Conservation (phyloP, 176 grass and related monocot genomes). For the Themeda triandra region DNA sequence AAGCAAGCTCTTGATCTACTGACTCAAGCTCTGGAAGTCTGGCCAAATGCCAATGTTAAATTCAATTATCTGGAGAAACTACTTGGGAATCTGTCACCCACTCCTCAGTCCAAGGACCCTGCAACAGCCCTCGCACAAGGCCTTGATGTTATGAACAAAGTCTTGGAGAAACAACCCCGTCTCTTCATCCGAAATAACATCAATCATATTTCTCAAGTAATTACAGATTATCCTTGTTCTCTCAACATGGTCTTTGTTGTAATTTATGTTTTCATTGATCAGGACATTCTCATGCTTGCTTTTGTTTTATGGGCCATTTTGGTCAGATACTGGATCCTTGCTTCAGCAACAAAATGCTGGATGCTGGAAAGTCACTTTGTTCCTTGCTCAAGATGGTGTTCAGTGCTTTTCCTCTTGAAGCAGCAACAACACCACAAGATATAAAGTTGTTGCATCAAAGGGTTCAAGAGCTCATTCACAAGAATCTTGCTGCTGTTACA, state of each 20-base stretch:
- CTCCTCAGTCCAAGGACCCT: conserved; percentile 93
- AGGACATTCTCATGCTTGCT: conserved; percentile 17
- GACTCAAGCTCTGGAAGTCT: conserved; percentile 94
- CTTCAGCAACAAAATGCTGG: conserved; percentile 90
- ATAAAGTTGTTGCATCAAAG: conserved; percentile 82
- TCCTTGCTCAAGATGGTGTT: conserved; percentile 98
- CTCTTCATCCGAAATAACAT: conserved; percentile 99
- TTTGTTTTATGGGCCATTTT: conserved; percentile 1
- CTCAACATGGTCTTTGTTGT: conserved; percentile 2
- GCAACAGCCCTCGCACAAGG: conserved; percentile 90
- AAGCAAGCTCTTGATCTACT: conserved; percentile 92
- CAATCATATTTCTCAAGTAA: conserved; percentile 95
- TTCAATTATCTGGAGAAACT: conserved; percentile 99
- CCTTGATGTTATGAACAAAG: conserved; percentile 99
- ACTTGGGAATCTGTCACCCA: conserved; percentile 78
- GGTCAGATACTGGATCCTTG: conserved; percentile 91
- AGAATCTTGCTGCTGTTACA: conserved; percentile 76
- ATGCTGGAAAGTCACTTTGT: conserved; percentile 94
- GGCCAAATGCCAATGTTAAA: conserved; percentile 99
- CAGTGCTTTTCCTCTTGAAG: conserved; percentile 86
- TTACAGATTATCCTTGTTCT: conserved; percentile 19
- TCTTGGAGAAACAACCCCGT: conserved; percentile 93
- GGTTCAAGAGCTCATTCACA: conserved; percentile 85
- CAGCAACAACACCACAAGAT: conserved; percentile 74
- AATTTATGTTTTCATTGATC: background rate